Base-by-base conservation (phyloP, 2,329 filamentous ascomycete genomes). In the Penicillium decumbens region DNA sequence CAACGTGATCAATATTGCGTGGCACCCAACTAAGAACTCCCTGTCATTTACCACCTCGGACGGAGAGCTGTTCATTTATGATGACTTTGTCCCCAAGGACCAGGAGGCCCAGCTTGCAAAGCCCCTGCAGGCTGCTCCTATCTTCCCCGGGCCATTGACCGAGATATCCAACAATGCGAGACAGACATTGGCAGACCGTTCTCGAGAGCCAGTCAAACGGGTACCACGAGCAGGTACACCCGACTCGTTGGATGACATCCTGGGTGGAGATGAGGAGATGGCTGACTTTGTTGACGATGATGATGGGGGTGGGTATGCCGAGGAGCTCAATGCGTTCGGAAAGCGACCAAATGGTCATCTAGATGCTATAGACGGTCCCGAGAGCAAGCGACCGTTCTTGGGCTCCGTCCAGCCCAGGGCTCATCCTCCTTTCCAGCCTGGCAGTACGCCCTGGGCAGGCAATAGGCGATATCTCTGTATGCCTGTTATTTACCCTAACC, bases 261-360 rank as follows among this genome's bases (percentile, higher is more conserved):
- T 95, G 2, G 81, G 82, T 0, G 77, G 60, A 64, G 84, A 72
- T 75, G 78, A 80, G 38, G 80, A 78, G 20, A 81, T 81, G 56
- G 87, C 89, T 37, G 89, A 89, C 55, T 98, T 97, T 66, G 88
- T 98, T 1, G 84, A 90, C 4, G 93, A 98, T 62, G 93, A 98
- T 56, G 93, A 98, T 65, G 91, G 91, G 9, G 92, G 90, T 29
- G 93, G 92, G 37, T 97, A 97, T 69, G 80, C 84, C 7, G 59
- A 85, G 35, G 82, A 77, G 7, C 74, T 84, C 15, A 87, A 84
- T 54, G 71, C 70, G 60, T 82, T 76, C 51, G 82, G 84, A 4
- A 88, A 88, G 64, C 78, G 85, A 41, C 72, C 77, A 18, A 79
- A 77, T 55, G 75, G 67, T 28, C 72, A 79, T 61, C 59, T 78